Conservation (phyloP, 768 basidiomycete species). For the Russula emetica region DNA sequence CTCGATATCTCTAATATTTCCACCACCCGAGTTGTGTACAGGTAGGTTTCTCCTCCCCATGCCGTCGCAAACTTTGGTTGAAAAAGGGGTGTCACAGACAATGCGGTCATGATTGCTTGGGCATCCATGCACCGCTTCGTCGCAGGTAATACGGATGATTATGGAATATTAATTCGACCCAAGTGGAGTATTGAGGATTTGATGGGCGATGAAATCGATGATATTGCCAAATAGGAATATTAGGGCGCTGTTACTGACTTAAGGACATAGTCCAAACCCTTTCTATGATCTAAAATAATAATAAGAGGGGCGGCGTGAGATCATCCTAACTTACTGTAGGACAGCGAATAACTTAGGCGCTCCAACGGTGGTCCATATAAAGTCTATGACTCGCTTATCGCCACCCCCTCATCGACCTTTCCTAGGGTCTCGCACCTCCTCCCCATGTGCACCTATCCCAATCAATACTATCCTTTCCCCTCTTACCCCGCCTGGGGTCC, state of each 20-base stretch:
- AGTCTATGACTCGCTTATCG: not conserved
- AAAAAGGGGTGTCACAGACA: slow-evolving; percentile 50
- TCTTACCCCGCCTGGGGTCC: not conserved
- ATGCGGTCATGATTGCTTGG: slow-evolving; percentile 96
- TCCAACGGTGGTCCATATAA: not conserved
- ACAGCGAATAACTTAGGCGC: not conserved
- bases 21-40: slow-evolving; percentile 78
- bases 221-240: not conserved
- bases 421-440: slow-evolving; percentile 4
- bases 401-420: not conserved
- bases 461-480: not conserved
- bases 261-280: too few relatives aligned
- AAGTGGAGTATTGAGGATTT: slow-evolving; percentile 79
- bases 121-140: slow-evolving; percentile 81
- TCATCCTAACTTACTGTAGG: slow-evolving; percentile 8
- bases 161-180: slow-evolving; percentile 53
- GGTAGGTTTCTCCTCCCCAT: slow-evolving; percentile 43
- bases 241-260: not conserved
- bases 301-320: not conserved
- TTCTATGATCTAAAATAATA: not conserved
- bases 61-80: not conserved
- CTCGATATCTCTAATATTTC: slow-evolving; percentile 55
- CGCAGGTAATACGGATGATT: slow-evolving; percentile 54
- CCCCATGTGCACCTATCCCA: slow-evolving; percentile 14
- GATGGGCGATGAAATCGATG: not conserved